These are phyloP conservation scores for Sherardia arvensis DNA, from an alignment of 257 asterid species.

Conservation along the genomic window DNA sequence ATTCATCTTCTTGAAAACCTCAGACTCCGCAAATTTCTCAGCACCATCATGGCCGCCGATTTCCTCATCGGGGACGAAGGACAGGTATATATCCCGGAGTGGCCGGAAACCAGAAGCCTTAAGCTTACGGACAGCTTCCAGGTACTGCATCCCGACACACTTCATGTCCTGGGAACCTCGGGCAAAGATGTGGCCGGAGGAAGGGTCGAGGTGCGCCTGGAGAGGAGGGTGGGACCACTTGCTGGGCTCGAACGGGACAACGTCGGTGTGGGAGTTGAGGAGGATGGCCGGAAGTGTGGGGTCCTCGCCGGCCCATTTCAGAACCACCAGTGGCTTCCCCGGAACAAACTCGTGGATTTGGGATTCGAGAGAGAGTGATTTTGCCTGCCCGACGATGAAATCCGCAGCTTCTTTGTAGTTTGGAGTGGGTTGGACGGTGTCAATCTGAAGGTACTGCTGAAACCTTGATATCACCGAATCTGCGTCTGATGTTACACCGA, in stretches of 20 bases:
- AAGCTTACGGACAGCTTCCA: conserved; percentile 81
- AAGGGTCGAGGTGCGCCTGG: conserved; percentile 52
- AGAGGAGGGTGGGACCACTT: conserved; percentile 90
- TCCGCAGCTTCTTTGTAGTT: conserved; percentile 54
- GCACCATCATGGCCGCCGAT: conserved; percentile 91
- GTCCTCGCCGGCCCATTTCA: conserved; percentile 69
- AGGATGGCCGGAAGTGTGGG: conserved; percentile 74
- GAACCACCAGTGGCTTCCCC: conserved; percentile 67
- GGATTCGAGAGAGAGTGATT: conserved; percentile 48
- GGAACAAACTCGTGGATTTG: conserved; percentile 48
- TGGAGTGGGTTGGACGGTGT: conserved; percentile 86
- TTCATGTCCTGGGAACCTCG: conserved; percentile 99
- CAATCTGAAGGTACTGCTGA: conserved; percentile 71
- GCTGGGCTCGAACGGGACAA: conserved; percentile 73
- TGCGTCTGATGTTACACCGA: neutral
- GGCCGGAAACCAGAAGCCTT: conserved; percentile 59
- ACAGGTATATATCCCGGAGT: conserved; percentile 56
- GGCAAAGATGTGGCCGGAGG: conserved; percentile 70
- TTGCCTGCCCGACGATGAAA: conserved; percentile 60
- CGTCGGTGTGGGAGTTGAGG: conserved; percentile 93
- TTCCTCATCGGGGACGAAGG: conserved; percentile 97
- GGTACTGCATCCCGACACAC: conserved; percentile 77
- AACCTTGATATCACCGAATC: conserved; percentile 49
- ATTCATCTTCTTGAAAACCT: conserved; percentile 58
- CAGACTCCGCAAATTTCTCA: conserved; percentile 62